Evolutionary conservation across 2,329 filamentous ascomycete species (phyloP), one percentile per base, ranked within the genome.

Genomic region (Thielaviopsis populi): DNA sequence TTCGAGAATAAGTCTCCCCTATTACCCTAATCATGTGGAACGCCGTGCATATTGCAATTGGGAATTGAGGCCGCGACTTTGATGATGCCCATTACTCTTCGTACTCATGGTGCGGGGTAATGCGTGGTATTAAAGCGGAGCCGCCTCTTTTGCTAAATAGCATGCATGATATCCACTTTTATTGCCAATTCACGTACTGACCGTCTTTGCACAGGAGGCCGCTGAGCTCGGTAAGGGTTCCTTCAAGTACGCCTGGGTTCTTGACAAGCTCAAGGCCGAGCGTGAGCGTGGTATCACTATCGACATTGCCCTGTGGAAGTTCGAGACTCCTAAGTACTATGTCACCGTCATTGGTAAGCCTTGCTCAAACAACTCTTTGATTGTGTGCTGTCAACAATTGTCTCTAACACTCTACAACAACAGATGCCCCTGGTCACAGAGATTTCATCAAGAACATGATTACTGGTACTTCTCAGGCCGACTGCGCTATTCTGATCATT

Each of bases 361-460:
- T 50, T 37, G 2, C 37, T 41, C 0, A 6, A 42, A 1, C 41
- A 43, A 7, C 13, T 19, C 10, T 59, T 2, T n/a, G 50, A 22
- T 56, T 17, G 13, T 11, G 5, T 3, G 1, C 2, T 30, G 48
- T 8, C 7, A 27, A 11, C 66, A 70, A 61, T 22, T 54, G 15
- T 17, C 15, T 37, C 54, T 66, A 68, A 68, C n/a, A n/a, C 5
- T 0, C 1, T 17, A 10, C 15, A 58, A 58, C 6, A 50, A 64
- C 71, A 88, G 89, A 99, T 76, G 94, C 94, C 79, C 94, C 94
- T 75, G 94, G 94, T 82, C 94, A 99, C 83, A 92, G 94, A 94
- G 94, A 99, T 78, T 99, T 97, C 86, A 97, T 99, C 90, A 99
- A 99, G 92, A 99, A 97, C 91, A 99, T 99, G 94, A 99, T 99